Conservation (phyloP, 805 yeast genomes). For the Ogataea minuta region DNA sequence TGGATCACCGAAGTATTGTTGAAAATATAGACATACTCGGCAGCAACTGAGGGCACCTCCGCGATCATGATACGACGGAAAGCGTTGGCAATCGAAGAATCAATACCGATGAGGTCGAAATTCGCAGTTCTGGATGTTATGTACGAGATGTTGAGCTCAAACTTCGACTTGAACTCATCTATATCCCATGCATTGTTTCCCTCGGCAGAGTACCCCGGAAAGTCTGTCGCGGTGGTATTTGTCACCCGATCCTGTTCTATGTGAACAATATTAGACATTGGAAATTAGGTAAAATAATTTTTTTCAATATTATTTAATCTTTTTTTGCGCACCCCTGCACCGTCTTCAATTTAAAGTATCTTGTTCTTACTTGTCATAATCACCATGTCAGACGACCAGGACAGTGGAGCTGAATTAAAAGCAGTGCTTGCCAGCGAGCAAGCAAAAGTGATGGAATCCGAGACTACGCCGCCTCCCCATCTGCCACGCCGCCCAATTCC, state of each 20-base stretch:
- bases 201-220: constrained; percentile 74
- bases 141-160: constrained; percentile 65
- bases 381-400: too few species aligned
- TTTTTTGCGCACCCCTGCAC: constrained; percentile 6
- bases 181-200: constrained; percentile 79
- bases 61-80: constrained; percentile 96
- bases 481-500: too few species aligned
- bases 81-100: constrained; percentile 93
- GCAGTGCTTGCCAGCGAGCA: too few species aligned
- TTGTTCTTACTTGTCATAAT: too few species aligned
- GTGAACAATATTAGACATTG: constrained; percentile 63
- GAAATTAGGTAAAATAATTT: constrained; percentile 1
- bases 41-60: constrained; percentile 94
- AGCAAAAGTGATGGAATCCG: too few species aligned
- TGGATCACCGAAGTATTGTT: constrained; percentile 96
- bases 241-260: constrained; percentile 90
- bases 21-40: constrained; percentile 85
- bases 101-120: constrained; percentile 83
- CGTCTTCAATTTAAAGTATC: neutral
- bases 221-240: constrained; percentile 84
- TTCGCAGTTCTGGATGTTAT: constrained; percentile 70
- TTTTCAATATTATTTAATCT: neutral
- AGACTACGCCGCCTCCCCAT: too few species aligned
- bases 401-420: too few species aligned
- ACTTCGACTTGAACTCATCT: constrained; percentile 67